Conservation (phyloP, 768 basidiomycete genomes). For the Phaffia tasmanica region DNA sequence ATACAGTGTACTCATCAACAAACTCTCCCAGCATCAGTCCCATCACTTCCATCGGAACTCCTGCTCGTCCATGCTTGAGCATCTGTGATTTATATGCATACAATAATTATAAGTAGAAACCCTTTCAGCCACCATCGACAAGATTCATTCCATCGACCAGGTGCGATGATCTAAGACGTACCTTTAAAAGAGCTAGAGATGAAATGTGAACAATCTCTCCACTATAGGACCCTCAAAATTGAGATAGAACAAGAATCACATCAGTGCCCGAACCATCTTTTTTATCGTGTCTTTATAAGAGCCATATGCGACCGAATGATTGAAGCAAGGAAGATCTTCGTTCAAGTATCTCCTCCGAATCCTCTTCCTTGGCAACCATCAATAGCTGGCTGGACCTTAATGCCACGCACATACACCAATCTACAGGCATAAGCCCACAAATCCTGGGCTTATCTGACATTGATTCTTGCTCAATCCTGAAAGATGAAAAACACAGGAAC, state of each 20-base stretch:
- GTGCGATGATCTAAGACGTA: constrained; percentile 34
- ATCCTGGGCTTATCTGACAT: not conserved
- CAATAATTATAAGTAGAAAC: constrained; percentile 1
- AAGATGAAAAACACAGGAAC: not conserved
- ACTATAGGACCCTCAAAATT: constrained; percentile 29
- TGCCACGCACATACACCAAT: not conserved
- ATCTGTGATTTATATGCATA: constrained; percentile 49
- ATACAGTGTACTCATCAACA: constrained; percentile 76
- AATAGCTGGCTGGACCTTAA: not conserved
- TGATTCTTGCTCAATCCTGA: not conserved
- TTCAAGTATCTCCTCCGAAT: not conserved
- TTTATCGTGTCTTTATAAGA: not conserved
- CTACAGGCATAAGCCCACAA: not conserved
- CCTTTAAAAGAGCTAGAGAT: constrained; percentile 91
- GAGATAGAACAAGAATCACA: not conserved
- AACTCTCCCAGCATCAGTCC: constrained; percentile 83
- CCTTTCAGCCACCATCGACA: not conserved
- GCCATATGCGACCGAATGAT: not conserved
- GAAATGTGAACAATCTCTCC: constrained; percentile 74
- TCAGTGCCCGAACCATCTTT: not conserved
- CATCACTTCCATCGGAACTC: constrained; percentile 99
- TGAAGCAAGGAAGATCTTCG: not conserved
- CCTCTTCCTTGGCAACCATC: not conserved
- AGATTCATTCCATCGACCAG: constrained; percentile 4
- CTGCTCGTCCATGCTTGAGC: constrained; percentile 97